Base-by-base conservation (phyloP, 2,329 filamentous ascomycete species). In the Periconia sp. region DNA sequence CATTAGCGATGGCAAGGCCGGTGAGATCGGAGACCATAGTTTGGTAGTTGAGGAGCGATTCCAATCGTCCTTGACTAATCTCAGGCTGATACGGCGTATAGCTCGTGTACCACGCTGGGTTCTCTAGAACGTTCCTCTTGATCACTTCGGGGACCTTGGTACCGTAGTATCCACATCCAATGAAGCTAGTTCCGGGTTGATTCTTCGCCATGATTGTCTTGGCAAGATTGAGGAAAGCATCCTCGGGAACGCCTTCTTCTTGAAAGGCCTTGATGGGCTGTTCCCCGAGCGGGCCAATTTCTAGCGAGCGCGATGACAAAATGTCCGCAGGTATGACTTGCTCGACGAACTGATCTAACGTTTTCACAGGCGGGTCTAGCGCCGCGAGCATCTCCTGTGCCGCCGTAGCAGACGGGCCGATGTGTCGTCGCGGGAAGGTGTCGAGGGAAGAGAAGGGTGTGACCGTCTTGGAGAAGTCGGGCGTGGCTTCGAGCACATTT, bases 41-140 rank as follows among this genome's bases (percentile, higher is more conserved):
- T 77, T 97, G 92, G 76, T 91, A 97, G 78, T 97, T 97, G 51
- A 97, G 78, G 40, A 97, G 77, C 5, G 90, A 95, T 78, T 96
- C 90, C 50, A 97, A 74, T 41, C 92, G 85, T 24, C 92, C 92
- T 74, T 97, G 92, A 69, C 91, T 96, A 76, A 97, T 96, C 74
- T 97, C 92, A 2, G 92, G 88, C 75, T 97, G 92, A 73, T 96
- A 97, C 12, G 92, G 92, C 0, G 92, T 96, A 71, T 97, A 96
- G 74, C 91, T 96, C 28, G 92, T 97, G 71, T 97, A 97, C 92
- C 92, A 97, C 8, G 86, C 91, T 4, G 92, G 92, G 68, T 88
- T 92, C 78, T 97, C 91, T 45, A 97, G 76, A 4, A 97, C 81
- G 67, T 96, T 96, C 56, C 92, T 82, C 78, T 94, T 89, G 69